A percentile compares a stretch with the other conserved stretches of the same genome.
Evolutionary conservation across 2,329 filamentous ascomycete genomes (phyloP).

Genomic region (Aureobasidium sp.): DNA sequence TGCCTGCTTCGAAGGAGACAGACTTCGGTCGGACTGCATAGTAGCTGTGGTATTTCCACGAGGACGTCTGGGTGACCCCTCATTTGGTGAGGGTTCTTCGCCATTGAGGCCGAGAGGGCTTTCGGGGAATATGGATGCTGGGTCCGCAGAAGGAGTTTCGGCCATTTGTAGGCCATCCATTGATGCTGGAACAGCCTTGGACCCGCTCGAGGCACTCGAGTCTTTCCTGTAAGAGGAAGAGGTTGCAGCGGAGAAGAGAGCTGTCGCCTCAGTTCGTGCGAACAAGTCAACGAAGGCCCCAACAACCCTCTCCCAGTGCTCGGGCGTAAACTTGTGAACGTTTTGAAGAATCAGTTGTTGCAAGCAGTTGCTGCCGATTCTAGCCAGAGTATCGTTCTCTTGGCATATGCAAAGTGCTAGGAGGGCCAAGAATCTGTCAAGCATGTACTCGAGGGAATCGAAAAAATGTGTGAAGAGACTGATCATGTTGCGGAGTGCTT

Average conservation of each 20-base stretch:
- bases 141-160: slow-evolving; percentile 34
- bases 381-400: slow-evolving; percentile 95
- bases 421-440: slow-evolving; percentile 92
- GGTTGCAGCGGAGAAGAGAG: slow-evolving; percentile 79
- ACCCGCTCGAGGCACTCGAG: slow-evolving; percentile 11
- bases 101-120: slow-evolving; percentile 38
- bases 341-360: slow-evolving; percentile 96
- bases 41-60: slow-evolving; percentile 3
- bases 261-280: slow-evolving; percentile 85
- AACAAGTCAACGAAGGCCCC: slow-evolving; percentile 94
- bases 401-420: slow-evolving; percentile 95
- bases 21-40: slow-evolving; percentile 3
- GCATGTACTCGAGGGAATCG: slow-evolving; percentile 90
- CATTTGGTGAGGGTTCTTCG: neutral
- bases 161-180: slow-evolving; percentile 14
- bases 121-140: slow-evolving; percentile 26
- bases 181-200: slow-evolving; percentile 35
- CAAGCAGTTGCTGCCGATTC: slow-evolving; percentile 95
- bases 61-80: slow-evolving; percentile 1
- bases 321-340: slow-evolving; percentile 76
- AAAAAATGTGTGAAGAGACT: slow-evolving; percentile 99
- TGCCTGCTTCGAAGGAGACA: slow-evolving; percentile 3
- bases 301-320: slow-evolving; percentile 92
- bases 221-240: slow-evolving; percentile 32
- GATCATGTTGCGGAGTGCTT: slow-evolving; percentile 96